Percentiles rank a stretch among this genome's conserved stretches.
phyloP scores from a whole-genome alignment of 2,329 filamentous ascomycete species.

The Emergomyces pasteurianus region DNA sequence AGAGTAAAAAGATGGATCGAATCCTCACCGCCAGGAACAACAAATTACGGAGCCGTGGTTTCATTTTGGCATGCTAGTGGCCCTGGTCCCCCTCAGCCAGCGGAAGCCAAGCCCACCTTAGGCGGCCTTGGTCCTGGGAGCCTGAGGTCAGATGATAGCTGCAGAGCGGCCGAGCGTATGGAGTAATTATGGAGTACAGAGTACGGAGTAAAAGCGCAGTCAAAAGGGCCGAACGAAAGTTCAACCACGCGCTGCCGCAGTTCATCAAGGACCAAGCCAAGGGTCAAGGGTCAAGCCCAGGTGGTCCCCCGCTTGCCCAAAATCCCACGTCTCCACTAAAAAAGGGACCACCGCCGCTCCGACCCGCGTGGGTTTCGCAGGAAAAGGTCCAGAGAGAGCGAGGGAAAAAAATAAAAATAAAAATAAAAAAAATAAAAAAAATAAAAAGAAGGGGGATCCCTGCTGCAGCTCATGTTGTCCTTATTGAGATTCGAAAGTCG shows the following conservation, averaged over 20 bases:
- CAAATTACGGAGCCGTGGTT: background rate
- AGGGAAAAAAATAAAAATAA: background rate
- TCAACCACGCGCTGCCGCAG: too few relatives aligned
- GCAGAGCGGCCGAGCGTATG: background rate
- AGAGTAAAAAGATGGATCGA: too few relatives aligned
- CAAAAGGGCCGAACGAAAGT: too few relatives aligned
- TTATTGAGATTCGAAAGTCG: too few relatives aligned
- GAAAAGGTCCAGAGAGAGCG: background rate
- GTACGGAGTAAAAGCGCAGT: too few relatives aligned
- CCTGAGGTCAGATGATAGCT: background rate
- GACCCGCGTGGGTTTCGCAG: background rate
- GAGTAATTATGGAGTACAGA: too few relatives aligned
- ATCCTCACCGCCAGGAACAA: conserved; percentile 1
- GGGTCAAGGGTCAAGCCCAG: background rate
- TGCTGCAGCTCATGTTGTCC: background rate
- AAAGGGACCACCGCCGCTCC: background rate
- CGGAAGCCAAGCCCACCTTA: background rate
- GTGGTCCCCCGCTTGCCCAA: background rate
- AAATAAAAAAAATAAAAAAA: background rate
- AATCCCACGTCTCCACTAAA: background rate
- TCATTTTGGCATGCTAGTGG: background rate
- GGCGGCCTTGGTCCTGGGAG: background rate
- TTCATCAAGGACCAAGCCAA: background rate
- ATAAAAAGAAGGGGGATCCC: background rate
- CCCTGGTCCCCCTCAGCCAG: background rate